These are phyloP conservation scores for Erigeron philadelphicus DNA, from an alignment of 140 eudicot species.

Conservation along the genomic window DNA sequence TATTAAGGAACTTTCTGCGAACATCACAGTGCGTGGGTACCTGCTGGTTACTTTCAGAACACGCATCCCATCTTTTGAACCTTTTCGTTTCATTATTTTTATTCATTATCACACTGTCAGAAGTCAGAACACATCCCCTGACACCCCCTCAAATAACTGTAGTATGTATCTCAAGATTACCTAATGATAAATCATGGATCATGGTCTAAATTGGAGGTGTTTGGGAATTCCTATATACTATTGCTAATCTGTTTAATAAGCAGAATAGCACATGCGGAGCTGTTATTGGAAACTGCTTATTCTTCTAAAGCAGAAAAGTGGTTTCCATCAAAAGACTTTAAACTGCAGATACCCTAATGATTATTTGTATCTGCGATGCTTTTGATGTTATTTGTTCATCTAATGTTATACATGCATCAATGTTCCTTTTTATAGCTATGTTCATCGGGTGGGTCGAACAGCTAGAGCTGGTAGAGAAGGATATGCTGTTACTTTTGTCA, in stretches of 20 bases:
- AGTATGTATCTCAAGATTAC: neutral
- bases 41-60: neutral
- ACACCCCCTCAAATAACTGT: neutral
- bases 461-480: conserved; percentile 98
- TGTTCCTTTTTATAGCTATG: conserved; percentile 47
- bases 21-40: too few species aligned
- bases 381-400: neutral
- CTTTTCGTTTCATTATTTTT: neutral
- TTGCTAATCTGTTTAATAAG: too few species aligned
- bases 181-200: neutral
- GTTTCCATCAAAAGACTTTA: neutral
- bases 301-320: too few species aligned
- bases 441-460: conserved; percentile 98
- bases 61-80: neutral
- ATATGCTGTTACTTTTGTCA: conserved; percentile 88
- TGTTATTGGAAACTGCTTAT: too few species aligned
- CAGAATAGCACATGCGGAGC: too few species aligned
- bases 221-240: too few species aligned
- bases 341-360: neutral
- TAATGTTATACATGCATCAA: neutral
- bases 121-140: too few species aligned
- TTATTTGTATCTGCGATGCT: neutral
- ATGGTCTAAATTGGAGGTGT: neutral
- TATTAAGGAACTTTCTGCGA: too few species aligned
- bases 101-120: neutral